A percentile compares a stretch with the other conserved stretches of the same genome.
Conservation (phyloP, 1,139 yeast genomes). For the Diutina neorugosa region DNA sequence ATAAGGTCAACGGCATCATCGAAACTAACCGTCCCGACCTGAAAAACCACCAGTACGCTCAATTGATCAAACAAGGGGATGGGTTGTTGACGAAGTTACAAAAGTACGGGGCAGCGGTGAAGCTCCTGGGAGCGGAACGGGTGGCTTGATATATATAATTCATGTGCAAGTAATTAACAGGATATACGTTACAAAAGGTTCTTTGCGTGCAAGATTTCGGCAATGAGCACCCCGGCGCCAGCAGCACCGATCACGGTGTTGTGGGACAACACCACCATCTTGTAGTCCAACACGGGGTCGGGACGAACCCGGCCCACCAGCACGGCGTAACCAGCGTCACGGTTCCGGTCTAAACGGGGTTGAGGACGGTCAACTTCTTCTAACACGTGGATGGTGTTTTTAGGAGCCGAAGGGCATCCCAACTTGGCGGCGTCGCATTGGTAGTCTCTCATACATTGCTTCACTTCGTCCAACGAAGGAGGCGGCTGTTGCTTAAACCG, state of each 20-base stretch:
- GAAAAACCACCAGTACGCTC: slow-evolving; percentile 88
- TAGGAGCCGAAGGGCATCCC: slow-evolving; percentile 87
- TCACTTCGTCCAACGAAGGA: slow-evolving; percentile 74
- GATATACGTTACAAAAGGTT: slow-evolving; percentile 38
- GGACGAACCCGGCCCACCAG: slow-evolving; percentile 91
- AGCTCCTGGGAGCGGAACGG: slow-evolving; percentile 3
- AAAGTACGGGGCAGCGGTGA: slow-evolving; percentile 92
- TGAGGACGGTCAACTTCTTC: slow-evolving; percentile 94
- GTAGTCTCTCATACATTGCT: slow-evolving; percentile 57
- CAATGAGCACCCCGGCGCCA: slow-evolving; percentile 96
- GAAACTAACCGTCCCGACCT: slow-evolving; percentile 95
- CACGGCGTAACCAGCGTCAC: slow-evolving; percentile 91
- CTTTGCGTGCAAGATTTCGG: slow-evolving; percentile 76
- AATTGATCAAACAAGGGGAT: slow-evolving; percentile 86
- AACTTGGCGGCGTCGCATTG: slow-evolving; percentile 72
- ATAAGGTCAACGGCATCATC: slow-evolving; percentile 88
- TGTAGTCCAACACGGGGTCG: slow-evolving; percentile 86
- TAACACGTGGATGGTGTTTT: slow-evolving; percentile 79
- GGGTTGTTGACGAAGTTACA: slow-evolving; percentile 85
- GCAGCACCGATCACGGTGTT: slow-evolving; percentile 98
- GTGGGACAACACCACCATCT: slow-evolving; percentile 93
- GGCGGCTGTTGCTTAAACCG: slow-evolving; percentile 73
- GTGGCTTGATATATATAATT: background rate
- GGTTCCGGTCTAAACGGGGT: slow-evolving; percentile 93
- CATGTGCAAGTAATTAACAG: background rate